Evolutionary conservation across 371 early-diverging fungal species (phyloP).

Genomic region (Cokeromyces recurvatus): DNA sequence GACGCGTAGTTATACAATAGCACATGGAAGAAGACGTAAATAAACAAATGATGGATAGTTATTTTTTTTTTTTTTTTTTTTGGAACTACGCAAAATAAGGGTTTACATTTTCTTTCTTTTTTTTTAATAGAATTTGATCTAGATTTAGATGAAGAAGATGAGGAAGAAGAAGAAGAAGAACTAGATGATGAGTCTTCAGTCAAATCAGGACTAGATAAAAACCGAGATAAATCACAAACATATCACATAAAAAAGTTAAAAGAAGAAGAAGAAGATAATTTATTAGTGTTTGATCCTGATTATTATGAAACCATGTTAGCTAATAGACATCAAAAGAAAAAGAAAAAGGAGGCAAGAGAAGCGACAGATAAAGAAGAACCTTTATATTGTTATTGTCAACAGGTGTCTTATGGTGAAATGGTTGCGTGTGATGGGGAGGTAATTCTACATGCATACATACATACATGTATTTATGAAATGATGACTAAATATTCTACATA

Average conservation of each 20-base stretch:
- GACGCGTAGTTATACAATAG: conserved; percentile 17
- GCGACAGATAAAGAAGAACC: conserved; percentile 71
- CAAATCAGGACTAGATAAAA: conserved; percentile 10
- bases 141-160: not conserved
- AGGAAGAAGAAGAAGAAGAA: conserved; percentile 5
- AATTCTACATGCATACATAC: no score
- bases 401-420: conserved; percentile 98
- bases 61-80: not conserved
- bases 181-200: conserved; percentile 4
- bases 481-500: no score
- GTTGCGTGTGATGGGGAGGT: conserved; percentile 94
- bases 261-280: no score
- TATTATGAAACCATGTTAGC: no score
- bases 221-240: no score
- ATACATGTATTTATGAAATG: no score
- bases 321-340: conserved; percentile 25
- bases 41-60: not conserved
- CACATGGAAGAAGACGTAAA: conserved; percentile 15
- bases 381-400: conserved; percentile 89
- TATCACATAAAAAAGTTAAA: no score
- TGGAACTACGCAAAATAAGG: no score
- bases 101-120: no score
- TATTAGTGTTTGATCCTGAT: no score
- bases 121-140: no score
- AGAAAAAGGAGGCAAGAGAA: conserved; percentile 32